phyloP scores from a whole-genome alignment of 805 yeast genomes.

The Lachancea fermentati region DNA sequence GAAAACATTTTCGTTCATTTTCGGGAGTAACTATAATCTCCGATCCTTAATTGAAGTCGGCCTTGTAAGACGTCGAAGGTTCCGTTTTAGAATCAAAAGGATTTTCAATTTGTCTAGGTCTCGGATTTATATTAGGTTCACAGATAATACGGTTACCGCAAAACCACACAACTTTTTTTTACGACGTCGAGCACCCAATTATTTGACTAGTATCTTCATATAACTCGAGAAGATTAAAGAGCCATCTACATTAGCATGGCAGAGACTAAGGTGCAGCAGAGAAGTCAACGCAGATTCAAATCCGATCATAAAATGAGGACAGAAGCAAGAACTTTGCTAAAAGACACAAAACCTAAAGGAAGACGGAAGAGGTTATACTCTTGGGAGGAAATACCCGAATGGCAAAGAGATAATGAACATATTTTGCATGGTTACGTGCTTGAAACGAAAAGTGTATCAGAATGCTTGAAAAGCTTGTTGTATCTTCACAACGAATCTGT shows the following conservation, averaged over 20 bases:
- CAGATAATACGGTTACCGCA: too few relatives aligned
- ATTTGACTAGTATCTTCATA: not conserved
- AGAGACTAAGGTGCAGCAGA: not conserved
- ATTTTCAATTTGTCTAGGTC: too few relatives aligned
- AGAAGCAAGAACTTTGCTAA: slow-evolving; percentile 2
- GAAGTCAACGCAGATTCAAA: not conserved
- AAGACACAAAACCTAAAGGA: not conserved
- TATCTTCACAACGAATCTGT: slow-evolving; percentile 70
- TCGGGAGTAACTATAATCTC: too few relatives aligned
- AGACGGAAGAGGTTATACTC: slow-evolving; percentile 14
- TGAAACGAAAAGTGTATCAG: slow-evolving; percentile 43
- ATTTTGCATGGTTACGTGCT: slow-evolving; percentile 58
- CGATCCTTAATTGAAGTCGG: too few relatives aligned
- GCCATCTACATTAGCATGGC: not conserved
- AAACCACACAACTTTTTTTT: not conserved
- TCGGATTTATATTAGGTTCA: too few relatives aligned
- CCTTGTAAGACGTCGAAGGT: too few relatives aligned
- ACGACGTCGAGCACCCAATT: not conserved
- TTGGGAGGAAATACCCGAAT: slow-evolving; percentile 52
- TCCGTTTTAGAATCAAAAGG: too few relatives aligned
- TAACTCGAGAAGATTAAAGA: not conserved
- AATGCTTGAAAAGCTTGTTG: slow-evolving; percentile 43
- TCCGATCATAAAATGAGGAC: not conserved
- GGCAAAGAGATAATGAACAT: slow-evolving; percentile 71
- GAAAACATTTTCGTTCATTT: too few relatives aligned